Evolutionary conservation across 2,329 filamentous ascomycete genomes (phyloP), one percentile per base, ranked within the genome.

Genomic region (Fusarium sp.): DNA sequence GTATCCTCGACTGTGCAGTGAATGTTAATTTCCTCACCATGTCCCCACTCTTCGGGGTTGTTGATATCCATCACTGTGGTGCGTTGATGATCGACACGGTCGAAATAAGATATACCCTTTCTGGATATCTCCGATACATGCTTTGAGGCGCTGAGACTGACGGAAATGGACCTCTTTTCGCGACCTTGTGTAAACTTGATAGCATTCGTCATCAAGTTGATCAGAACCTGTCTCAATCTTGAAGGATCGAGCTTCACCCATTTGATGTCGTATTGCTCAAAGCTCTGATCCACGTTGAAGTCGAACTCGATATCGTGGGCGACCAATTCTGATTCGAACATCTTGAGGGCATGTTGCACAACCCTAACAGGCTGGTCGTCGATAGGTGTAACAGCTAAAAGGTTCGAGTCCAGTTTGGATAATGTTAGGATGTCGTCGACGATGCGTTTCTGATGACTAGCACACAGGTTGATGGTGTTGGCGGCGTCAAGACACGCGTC

Each of bases 381-480:
- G 6, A 92, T 85, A 0, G 90, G 91, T 2, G 90, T 90, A 2
- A 93, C 90, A 37, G 90, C 83, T 3, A 93, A 80, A 43, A 93
- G 83, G 48, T 89, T 89, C 3, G 89, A 91, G 73, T 93, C 91
- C 15, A 93, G 82, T 73, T 93, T 91, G 32, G 87, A 89, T 19
- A 91, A 78, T 1, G 88, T 90, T 19, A 91, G 78, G 43, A 91
- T 86, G 67, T 91, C 88, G 71, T 91, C 88, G 17, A 91, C 88
- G 57, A 91, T 91, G 8, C 88, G 83, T 79, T 92, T 92, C 77
- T 94, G 90, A 78, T 93, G 92, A 73, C 89, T 92, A 51, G 91
- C 90, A 76, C 92, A 96, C 15, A 94, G 82, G 22, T 89, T 89
- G 74, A 95, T 94, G 2, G 92, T 94, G 70, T 92, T 91, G n/a